Evolutionary conservation across 768 basidiomycete species (phyloP).

Genomic region (Lentinula lateritia): DNA sequence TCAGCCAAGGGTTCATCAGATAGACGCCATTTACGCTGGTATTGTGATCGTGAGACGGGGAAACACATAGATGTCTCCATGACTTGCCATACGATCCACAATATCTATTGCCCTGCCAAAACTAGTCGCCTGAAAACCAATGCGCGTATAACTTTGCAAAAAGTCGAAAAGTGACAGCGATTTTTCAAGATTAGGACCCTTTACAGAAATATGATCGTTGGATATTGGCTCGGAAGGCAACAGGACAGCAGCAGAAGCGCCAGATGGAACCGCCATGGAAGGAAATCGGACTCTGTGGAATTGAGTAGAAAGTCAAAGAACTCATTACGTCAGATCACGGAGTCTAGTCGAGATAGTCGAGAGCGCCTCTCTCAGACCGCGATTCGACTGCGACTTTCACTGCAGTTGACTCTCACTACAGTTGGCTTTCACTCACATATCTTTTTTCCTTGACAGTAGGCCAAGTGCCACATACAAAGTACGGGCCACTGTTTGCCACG

Average conservation of each 20-base stretch:
- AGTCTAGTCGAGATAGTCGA: not conserved
- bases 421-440: too few species aligned
- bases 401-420: too few species aligned
- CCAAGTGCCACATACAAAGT: too few species aligned
- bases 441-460: too few species aligned
- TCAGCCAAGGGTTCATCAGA: slow-evolving; percentile 74
- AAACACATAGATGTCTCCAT: not conserved
- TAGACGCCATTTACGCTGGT: slow-evolving; percentile 81
- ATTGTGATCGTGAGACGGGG: not conserved
- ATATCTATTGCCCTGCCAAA: slow-evolving; percentile 84
- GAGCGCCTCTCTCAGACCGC: not conserved
- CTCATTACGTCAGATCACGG: not conserved
- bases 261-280: slow-evolving; percentile 36
- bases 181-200: slow-evolving; percentile 86
- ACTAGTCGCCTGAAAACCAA: slow-evolving; percentile 97
- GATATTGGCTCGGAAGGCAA: slow-evolving; percentile 71
- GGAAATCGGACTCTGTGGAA: slow-evolving; percentile 3
- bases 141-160: slow-evolving; percentile 75
- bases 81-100: slow-evolving; percentile 84
- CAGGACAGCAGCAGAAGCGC: slow-evolving; percentile 71
- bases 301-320: not conserved
- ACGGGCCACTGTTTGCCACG: too few species aligned
- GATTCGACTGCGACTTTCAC: not conserved
- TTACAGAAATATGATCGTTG: slow-evolving; percentile 59
- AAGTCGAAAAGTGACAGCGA: slow-evolving; percentile 61